A percentile compares a stretch with the other conserved stretches of the same genome.
Conservation (phyloP, 179 eudicot species). For the Drosera spatulata region DNA sequence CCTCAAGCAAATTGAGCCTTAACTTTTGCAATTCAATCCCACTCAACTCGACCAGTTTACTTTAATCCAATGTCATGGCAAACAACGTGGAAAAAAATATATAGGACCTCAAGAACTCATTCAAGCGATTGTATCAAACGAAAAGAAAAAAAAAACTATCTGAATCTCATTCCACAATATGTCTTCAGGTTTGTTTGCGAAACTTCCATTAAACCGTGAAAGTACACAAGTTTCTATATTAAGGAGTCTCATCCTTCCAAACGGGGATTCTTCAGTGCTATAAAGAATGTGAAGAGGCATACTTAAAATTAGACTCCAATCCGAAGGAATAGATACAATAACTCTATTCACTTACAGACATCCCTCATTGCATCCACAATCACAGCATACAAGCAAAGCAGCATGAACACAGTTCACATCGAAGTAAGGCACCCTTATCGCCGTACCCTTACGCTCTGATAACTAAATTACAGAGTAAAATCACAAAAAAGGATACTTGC, state of each 20-base stretch:
- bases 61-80: constrained; percentile 12
- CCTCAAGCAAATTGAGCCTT: constrained; percentile 39
- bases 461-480: background rate
- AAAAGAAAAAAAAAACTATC: too few relatives aligned
- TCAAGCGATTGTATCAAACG: too few relatives aligned
- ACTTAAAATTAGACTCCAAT: too few relatives aligned
- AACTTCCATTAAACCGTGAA: too few relatives aligned
- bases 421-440: background rate
- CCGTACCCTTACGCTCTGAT: background rate
- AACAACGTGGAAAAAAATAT: background rate
- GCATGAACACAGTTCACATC: too few relatives aligned
- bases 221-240: too few relatives aligned
- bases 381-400: too few relatives aligned
- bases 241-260: too few relatives aligned
- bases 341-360: background rate
- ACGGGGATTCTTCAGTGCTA: background rate
- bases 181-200: too few relatives aligned
- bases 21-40: constrained; percentile 57
- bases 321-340: background rate
- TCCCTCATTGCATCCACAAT: too few relatives aligned
- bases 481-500: constrained; percentile 7
- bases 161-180: too few relatives aligned
- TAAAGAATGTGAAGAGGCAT: constrained; percentile 4
- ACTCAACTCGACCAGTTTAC: constrained; percentile 63
- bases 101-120: background rate